These are phyloP conservation scores for Phyllostachys edulis DNA, from an alignment of 176 grass and related monocot genomes.

Conservation along the genomic window DNA sequence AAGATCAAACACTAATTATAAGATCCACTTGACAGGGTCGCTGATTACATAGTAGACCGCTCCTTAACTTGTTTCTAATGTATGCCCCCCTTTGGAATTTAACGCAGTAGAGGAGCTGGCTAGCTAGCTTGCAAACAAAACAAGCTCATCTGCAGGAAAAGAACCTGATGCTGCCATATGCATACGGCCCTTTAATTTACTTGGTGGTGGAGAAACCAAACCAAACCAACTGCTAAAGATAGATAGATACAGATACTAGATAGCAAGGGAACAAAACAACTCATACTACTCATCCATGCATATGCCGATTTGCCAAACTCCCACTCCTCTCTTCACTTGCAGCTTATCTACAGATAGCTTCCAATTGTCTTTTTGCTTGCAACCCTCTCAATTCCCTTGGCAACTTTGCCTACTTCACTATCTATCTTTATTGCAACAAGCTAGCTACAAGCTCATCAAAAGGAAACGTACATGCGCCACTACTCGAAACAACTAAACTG, in stretches of 20 bases:
- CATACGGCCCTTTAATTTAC: conserved; percentile 22
- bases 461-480: conserved; percentile 41
- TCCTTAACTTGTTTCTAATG: neutral
- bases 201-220: conserved; percentile 58
- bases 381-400: conserved; percentile 43
- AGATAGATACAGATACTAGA: neutral
- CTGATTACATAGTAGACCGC: neutral
- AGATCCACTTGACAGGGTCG: neutral
- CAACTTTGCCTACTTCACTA: conserved; percentile 56
- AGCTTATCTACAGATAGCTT: neutral
- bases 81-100: neutral
- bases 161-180: conserved; percentile 43
- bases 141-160: conserved; percentile 46
- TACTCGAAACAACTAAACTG: conserved; percentile 26
- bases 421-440: conserved; percentile 30
- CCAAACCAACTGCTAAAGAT: neutral
- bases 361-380: conserved; percentile 40
- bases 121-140: conserved; percentile 56
- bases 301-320: conserved; percentile 28
- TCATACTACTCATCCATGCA: neutral
- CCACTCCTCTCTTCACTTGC: neutral
- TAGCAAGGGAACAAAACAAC: neutral
- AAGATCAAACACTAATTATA: neutral
- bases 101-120: neutral
- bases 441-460: conserved; percentile 18